Base-by-base conservation (phyloP, 1,284 basidiomycete species). In the Malassezia dermatis region DNA sequence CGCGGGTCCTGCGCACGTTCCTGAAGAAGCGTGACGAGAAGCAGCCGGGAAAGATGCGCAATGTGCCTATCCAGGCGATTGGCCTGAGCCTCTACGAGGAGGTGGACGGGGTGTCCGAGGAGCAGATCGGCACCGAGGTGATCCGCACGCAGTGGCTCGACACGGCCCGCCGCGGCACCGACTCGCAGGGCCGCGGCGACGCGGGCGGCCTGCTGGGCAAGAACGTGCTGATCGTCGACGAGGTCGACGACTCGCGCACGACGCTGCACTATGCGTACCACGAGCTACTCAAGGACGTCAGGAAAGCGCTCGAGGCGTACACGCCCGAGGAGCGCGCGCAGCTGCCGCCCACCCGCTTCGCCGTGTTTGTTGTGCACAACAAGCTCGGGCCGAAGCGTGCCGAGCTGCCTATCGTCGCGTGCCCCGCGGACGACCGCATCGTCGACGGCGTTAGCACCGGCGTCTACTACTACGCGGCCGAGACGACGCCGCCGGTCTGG, bases 351-450 rank as follows among this genome's bases (percentile, higher is more conserved):
- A 74, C 72, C 17, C 64, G 65, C n/a, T 72, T 71, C 48, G 68
- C 68, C 37, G 70, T 71, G 59, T 73, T 73, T 59, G 72, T 74
- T 32, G 72, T 74, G 15, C 65, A 74, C 62, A 74, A 74, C 63
- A 68, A 69, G 63, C 44, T 48, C 11, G 64, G 62, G 13, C 63
- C 60, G 24, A 74, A 74, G 62, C 61, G 66, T 15, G 72, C 71
- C 13, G 57, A 58, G 8, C 62, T 74, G 26, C 72, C 72, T 37
- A 66, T 73, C 42, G 35, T 69, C 5, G 37, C 48, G 31, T 13
- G 41, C 17, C 53, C 64, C 21, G 59, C 56, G 34, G 57, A 64
- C 19, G 65, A 70, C 43, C 60, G 64, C 53, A 58, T 72, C 31
- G 53, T 60, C 17, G 61, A 65, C 34, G 66, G 63, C 23, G 54